Conservation (phyloP, 345 rosid species). For the Murraya paniculata region DNA sequence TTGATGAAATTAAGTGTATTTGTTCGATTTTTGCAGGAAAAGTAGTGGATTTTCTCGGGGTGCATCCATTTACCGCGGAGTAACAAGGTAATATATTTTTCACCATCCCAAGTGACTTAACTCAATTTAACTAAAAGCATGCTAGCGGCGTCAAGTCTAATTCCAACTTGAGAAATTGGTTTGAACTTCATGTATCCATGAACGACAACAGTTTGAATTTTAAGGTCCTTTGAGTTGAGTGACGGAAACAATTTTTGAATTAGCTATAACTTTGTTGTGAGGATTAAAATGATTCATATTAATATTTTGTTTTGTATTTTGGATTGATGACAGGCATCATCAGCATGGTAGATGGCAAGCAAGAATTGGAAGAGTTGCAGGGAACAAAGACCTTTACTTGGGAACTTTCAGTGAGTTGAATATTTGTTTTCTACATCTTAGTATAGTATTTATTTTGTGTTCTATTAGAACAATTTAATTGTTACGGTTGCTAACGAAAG, state of each 20-base stretch:
- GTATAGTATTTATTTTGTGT: too few species aligned
- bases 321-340: constrained; percentile 56
- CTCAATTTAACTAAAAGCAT: not conserved
- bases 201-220: not conserved
- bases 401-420: constrained; percentile 73
- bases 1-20: constrained; percentile 7
- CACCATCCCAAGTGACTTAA: not conserved
- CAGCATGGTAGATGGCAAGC: constrained; percentile 99
- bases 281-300: not conserved
- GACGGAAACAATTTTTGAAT: not conserved
- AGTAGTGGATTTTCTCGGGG: constrained; percentile 98
- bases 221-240: not conserved
- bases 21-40: constrained; percentile 45
- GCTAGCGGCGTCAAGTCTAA: not conserved
- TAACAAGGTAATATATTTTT: constrained; percentile 58
- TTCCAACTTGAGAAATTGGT: not conserved
- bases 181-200: not conserved
- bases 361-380: constrained; percentile 95
- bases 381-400: constrained; percentile 92
- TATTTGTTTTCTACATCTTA: not conserved
- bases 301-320: not conserved
- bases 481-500: not conserved
- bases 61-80: constrained; percentile 91
- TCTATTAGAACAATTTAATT: not conserved
- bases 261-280: not conserved